Base-by-base conservation (phyloP, 352 stramenopile genomes). In the Phytopythium vexans region DNA sequence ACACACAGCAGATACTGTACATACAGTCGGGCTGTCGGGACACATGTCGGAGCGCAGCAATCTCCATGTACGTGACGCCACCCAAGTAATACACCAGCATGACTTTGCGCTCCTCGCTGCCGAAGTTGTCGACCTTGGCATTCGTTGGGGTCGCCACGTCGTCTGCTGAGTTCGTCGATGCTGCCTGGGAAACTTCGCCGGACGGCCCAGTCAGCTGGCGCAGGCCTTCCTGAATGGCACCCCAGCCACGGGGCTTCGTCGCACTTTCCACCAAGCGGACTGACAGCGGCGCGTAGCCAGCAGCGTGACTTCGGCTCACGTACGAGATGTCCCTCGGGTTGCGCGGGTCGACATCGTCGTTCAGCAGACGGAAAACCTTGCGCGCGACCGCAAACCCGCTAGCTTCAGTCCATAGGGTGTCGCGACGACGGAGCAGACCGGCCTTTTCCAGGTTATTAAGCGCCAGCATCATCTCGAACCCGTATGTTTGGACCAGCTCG, bases 51-150 rank as follows among this genome's bases (percentile, higher is more conserved):
- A 99, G 69, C 14, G 94, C 94, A 14, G 96, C 94, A 56, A 98
- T 97, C 68, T 99, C 96, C 88, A 98, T 98, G 68, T 92, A 98
- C 15, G 95, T 98, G 11, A 99, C 88, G 32, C 96, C 96, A 40
- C 96, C 96, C 12, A 98, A 56, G 69, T 97, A 98, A 70, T 97
- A 97, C 15, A 99, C 90, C 8, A 99, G 66, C 71, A 99, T 85
- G 36, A 97, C 92, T 66, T 98, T 98, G 51, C 77, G 70, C 53
- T 93, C 77, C 45, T 89, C 81, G 34, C 62, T 76, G 34, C 81
- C 82, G 60, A 90, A 87, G 31, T 59, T 82, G 52, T 94, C 83
- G 16, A 91, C 53, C 66, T 88, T 89, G 12, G 55, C 66, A 41
- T 54, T 50, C 9, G 60, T 54, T 9, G 58, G 54, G 11, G 68